Evolutionary conservation across 2,329 filamentous ascomycete species (phyloP).

Genomic region (Neoarthrinium moseri): DNA sequence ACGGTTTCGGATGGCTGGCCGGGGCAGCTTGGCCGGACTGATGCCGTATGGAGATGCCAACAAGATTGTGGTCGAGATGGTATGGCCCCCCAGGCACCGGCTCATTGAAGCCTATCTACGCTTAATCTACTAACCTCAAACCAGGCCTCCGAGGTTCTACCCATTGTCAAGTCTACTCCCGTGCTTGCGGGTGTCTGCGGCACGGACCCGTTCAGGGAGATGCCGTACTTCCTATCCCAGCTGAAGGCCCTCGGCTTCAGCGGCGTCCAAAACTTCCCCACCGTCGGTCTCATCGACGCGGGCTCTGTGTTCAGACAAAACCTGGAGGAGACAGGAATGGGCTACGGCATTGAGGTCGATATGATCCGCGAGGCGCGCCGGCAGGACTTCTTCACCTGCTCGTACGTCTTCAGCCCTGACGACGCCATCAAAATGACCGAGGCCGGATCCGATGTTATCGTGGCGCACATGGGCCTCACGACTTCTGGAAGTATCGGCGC

Average conservation of each 20-base stretch:
- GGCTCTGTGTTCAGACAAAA: constrained; percentile 56
- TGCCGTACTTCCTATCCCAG: constrained; percentile 58
- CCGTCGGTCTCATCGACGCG: constrained; percentile 69
- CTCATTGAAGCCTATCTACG: too few species aligned
- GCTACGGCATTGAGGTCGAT: constrained; percentile 64
- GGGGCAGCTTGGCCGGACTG: constrained; percentile 65
- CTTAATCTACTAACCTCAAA: not conserved
- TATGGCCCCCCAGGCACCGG: constrained; percentile 18
- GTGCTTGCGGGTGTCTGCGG: constrained; percentile 71
- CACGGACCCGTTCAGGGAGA: constrained; percentile 67
- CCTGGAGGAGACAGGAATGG: constrained; percentile 72
- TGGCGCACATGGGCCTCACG: constrained; percentile 69
- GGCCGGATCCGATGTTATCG: constrained; percentile 65
- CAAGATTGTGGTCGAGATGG: constrained; percentile 68
- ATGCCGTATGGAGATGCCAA: constrained; percentile 74
- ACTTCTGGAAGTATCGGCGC: constrained; percentile 65
- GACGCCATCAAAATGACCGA: constrained; percentile 61
- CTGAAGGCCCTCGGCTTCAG: constrained; percentile 63
- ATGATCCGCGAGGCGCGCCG: constrained; percentile 60
- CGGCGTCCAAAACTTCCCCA: constrained; percentile 73
- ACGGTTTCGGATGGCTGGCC: constrained; percentile 70
- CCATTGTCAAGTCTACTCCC: constrained; percentile 60
- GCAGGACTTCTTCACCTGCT: constrained; percentile 64
- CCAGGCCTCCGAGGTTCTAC: constrained; percentile 63
- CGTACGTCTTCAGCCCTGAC: constrained; percentile 66